Evolutionary conservation across 2,329 filamentous ascomycete genomes (phyloP).

Genomic region (Diaporthe humulicola): DNA sequence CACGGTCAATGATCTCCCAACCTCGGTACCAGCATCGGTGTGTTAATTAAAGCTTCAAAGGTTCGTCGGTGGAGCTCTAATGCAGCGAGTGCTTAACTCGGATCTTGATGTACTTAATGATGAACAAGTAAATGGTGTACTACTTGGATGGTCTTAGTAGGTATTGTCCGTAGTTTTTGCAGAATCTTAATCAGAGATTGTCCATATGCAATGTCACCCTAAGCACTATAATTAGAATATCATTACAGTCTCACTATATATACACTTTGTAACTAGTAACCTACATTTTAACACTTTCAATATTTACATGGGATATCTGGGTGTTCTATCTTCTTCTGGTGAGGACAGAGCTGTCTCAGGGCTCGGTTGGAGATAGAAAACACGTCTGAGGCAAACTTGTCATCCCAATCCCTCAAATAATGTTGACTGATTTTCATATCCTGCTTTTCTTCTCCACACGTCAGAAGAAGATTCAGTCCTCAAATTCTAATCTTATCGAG

Average conservation of each 20-base stretch:
- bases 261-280: neutral
- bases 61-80: neutral
- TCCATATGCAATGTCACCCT: constrained; percentile 3
- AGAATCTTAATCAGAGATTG: too few species aligned
- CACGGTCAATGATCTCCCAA: neutral
- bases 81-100: neutral
- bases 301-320: too few species aligned
- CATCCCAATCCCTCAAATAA: neutral
- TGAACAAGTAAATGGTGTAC: neutral
- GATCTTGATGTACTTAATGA: neutral
- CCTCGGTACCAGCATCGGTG: neutral
- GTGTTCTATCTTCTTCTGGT: neutral
- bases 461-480: too few species aligned
- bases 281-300: neutral
- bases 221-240: neutral
- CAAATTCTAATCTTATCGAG: too few species aligned
- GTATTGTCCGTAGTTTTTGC: neutral
- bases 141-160: too few species aligned
- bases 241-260: neutral
- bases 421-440: neutral
- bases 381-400: neutral
- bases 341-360: too few species aligned
- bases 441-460: too few species aligned
- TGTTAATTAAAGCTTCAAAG: too few species aligned
- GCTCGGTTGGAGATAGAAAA: neutral